Conservation (phyloP, 306 rosid genomes). For the Alnus glutinosa region DNA sequence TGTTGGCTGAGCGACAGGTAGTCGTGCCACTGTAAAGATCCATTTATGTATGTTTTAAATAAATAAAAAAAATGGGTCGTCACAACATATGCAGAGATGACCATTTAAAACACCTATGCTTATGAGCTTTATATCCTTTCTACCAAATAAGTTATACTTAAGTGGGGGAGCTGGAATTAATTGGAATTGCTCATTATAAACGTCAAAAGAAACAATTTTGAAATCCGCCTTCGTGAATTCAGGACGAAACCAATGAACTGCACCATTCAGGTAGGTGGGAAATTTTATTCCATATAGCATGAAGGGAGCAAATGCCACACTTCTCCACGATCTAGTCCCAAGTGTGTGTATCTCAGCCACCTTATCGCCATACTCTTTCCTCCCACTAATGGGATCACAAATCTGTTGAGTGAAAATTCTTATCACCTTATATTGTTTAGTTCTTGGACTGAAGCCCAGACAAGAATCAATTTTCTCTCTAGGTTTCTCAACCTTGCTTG, state of each 20-base stretch:
- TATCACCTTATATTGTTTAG: constrained; percentile 21
- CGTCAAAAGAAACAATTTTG: too few species aligned
- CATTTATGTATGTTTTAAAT: too few species aligned
- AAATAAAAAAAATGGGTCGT: too few species aligned
- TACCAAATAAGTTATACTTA: background rate
- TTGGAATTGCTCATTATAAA: constrained; percentile 19
- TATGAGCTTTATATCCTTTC: background rate
- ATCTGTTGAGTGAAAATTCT: background rate
- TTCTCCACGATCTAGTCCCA: constrained; percentile 13
- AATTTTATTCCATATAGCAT: background rate
- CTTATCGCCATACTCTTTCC: too few species aligned
- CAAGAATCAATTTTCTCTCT: background rate
- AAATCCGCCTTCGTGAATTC: too few species aligned
- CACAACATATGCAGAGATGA: background rate
- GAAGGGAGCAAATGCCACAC: background rate
- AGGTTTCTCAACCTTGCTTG: background rate
- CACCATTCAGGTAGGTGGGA: constrained; percentile 22
- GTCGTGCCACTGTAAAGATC: too few species aligned
- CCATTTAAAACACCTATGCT: constrained; percentile 14
- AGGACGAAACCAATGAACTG: constrained; percentile 15
- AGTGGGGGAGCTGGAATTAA: constrained; percentile 12
- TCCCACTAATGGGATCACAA: too few species aligned
- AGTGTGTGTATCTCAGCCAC: constrained; percentile 16
- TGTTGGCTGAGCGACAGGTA: too few species aligned
- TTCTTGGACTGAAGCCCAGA: constrained; percentile 16